Base-by-base conservation (phyloP, 129 eudicot species). In the Pittosporum tobira region DNA sequence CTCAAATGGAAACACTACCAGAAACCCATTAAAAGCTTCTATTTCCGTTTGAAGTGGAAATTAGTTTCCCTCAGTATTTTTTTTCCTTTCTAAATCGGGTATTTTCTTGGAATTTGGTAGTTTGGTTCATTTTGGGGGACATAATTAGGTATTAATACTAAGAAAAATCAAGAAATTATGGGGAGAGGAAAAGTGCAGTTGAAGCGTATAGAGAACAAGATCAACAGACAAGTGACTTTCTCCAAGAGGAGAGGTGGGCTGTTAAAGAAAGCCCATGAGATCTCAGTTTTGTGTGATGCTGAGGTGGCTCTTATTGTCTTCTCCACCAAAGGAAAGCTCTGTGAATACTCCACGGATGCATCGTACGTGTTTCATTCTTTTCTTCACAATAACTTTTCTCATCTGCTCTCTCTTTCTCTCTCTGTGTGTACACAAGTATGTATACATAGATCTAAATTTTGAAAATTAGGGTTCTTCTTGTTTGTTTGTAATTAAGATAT, bases 131-230 rank as follows among this genome's bases (percentile, higher is more conserved):
- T 34, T 42, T 57, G 44, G 30, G 51, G 66, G 44, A 34, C 24
- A 31, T 10, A 30, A 18, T 31, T 12, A 55, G 10, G 7, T 8
- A 30, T 4, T 30, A 0, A 34, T n/a, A 2, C n/a, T 5, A n/a
- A 20, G 43, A 55, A 55, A 3, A 18, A 45, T 6, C 3, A 0
- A 45, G 7, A n/a, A n/a, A n/a, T n/a, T 34, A 69, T 88, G 96
- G 96, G 96, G 36, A 81, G 96, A 69, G 96, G 96, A 1, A 88
- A 85, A 69, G 96, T 88, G 51, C 85, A 88, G 77, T 69, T 88
- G 61, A 84, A 69, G 75, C 73, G 94, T 70, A 88, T 88, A 67
- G 96, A 88, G 72, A 88, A 88, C 79, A 88, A 84, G 86, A 84
- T 88, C 25, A 88, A 87, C 83, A 87, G 96, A 67, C 94, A 87